phyloP scores from a whole-genome alignment of 805 yeast genomes.

The Barnettozyma sp. region DNA sequence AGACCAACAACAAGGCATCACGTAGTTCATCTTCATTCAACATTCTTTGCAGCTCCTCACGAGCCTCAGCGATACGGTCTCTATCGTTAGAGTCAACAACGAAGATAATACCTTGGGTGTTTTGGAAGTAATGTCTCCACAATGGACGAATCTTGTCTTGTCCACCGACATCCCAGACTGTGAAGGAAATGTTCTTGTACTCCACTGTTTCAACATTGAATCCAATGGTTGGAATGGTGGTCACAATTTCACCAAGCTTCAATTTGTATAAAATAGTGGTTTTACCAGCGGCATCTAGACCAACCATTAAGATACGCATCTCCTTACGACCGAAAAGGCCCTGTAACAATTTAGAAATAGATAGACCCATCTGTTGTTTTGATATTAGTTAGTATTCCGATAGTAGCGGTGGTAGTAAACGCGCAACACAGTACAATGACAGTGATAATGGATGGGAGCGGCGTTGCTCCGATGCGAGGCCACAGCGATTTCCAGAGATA shows the following conservation, averaged over 20 bases:
- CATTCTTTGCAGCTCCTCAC: slow-evolving; percentile 98
- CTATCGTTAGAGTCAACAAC: slow-evolving; percentile 98
- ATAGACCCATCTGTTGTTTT: slow-evolving; percentile 71
- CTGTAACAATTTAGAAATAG: slow-evolving; percentile 86
- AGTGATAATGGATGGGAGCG: neutral
- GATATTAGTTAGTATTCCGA: slow-evolving; percentile 11
- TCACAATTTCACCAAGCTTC: slow-evolving; percentile 92
- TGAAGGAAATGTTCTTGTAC: slow-evolving; percentile 92
- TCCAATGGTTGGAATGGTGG: slow-evolving; percentile 95
- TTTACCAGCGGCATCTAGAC: slow-evolving; percentile 98
- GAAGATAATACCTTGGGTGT: slow-evolving; percentile 96
- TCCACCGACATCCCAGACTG: slow-evolving; percentile 99
- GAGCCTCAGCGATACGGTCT: slow-evolving; percentile 95
- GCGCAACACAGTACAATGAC: too few species aligned
- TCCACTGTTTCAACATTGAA: slow-evolving; percentile 97
- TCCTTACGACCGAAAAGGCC: slow-evolving; percentile 97
- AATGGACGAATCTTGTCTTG: slow-evolving; percentile 97
- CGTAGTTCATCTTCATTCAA: slow-evolving; percentile 96
- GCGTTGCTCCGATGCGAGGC: too few species aligned
- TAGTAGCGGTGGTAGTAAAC: neutral
- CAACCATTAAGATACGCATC: slow-evolving; percentile 97
- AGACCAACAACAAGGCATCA: slow-evolving; percentile 90
- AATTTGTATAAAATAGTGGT: slow-evolving; percentile 93
- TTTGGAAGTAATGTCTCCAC: slow-evolving; percentile 99
- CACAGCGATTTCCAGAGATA: too few species aligned